A percentile compares a stretch with the other conserved stretches of the same genome.
Conservation (phyloP, 345 rosid species). For the Sonneratia caseolaris region DNA sequence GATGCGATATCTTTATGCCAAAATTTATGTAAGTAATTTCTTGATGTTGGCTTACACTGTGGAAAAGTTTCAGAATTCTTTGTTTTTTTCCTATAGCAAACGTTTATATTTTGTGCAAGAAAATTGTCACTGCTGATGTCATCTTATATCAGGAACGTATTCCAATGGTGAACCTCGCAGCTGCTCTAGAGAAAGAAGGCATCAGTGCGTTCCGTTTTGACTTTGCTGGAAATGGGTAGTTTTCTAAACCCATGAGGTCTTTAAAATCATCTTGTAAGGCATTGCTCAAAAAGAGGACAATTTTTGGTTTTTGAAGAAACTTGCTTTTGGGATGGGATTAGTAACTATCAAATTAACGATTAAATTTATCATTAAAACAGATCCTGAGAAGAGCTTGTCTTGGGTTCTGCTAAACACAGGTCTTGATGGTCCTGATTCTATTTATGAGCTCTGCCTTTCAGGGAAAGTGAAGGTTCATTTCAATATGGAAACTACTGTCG, state of each 20-base stretch:
- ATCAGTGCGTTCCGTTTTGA: slow-evolving; percentile 69
- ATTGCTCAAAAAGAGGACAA: not conserved
- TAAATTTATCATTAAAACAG: not conserved
- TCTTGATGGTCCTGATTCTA: not conserved
- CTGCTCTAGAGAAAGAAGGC: slow-evolving; percentile 40
- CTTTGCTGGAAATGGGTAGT: slow-evolving; percentile 87
- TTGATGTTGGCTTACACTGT: not conserved
- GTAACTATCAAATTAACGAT: not conserved
- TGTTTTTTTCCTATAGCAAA: not conserved
- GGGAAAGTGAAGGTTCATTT: slow-evolving; percentile 88
- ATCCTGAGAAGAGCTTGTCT: not conserved
- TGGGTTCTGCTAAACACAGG: not conserved
- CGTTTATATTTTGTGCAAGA: not conserved
- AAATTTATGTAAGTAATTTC: not conserved
- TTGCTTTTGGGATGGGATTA: not conserved
- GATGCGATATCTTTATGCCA: not conserved
- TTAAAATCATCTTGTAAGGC: not conserved
- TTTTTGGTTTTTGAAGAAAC: not conserved
- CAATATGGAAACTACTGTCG: slow-evolving; percentile 75
- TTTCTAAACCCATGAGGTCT: not conserved
- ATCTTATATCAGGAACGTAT: slow-evolving; percentile 38
- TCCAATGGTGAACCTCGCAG: slow-evolving; percentile 63
- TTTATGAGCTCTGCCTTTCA: slow-evolving; percentile 17
- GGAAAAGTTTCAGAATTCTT: not conserved
- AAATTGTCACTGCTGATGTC: not conserved